Percentiles rank a stretch among this genome's conserved stretches.
Evolutionary conservation across 2,329 filamentous ascomycete species (phyloP).

Genomic region (Alternaria burnsii): DNA sequence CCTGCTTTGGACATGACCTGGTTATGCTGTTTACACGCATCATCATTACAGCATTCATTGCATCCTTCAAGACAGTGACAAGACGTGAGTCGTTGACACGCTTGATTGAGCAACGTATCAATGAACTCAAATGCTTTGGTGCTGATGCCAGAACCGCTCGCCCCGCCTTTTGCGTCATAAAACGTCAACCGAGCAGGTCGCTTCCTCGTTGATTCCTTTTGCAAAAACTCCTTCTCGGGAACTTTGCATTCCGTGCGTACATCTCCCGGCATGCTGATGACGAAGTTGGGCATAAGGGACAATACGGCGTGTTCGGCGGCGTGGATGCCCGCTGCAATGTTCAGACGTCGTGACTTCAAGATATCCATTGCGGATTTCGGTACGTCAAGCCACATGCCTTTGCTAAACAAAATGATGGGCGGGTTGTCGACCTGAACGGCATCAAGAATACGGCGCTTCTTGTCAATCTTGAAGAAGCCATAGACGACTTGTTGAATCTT

Average conservation of each 20-base stretch:
- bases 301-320: constrained; percentile 93
- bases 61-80: constrained; percentile 85
- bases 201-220: constrained; percentile 74
- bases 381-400: constrained; percentile 96
- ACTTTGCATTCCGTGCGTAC: constrained; percentile 95
- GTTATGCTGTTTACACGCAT: constrained; percentile 85
- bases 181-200: constrained; percentile 89
- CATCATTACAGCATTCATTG: constrained; percentile 86
- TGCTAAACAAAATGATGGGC: constrained; percentile 82
- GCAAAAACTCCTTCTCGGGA: constrained; percentile 84
- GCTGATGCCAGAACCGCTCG: constrained; percentile 83
- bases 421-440: constrained; percentile 94
- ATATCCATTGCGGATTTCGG: constrained; percentile 82
- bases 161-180: constrained; percentile 92
- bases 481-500: constrained; percentile 89
- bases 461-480: constrained; percentile 97
- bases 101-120: constrained; percentile 78
- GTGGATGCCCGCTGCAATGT: constrained; percentile 89
- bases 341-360: constrained; percentile 73
- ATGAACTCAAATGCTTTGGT: constrained; percentile 95
- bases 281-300: constrained; percentile 86
- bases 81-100: constrained; percentile 75
- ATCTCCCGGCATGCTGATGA: constrained; percentile 88
- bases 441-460: constrained; percentile 83
- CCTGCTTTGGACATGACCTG: constrained; percentile 94